Evolutionary conservation across 2,329 filamentous ascomycete species (phyloP), one percentile per base, ranked within the genome.

Genomic region (Moelleriella libera): DNA sequence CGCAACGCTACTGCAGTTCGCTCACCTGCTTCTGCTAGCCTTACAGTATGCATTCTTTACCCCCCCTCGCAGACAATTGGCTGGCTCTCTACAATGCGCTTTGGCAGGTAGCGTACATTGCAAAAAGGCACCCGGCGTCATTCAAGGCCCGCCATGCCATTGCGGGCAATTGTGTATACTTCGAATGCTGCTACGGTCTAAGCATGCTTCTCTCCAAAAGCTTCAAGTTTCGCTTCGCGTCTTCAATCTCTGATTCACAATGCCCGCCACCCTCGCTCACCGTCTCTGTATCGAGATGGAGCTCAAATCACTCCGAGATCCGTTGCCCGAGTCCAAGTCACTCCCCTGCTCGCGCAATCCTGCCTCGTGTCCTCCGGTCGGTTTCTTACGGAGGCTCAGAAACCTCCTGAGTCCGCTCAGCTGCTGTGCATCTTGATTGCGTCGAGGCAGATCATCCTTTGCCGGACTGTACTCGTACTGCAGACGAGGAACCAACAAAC

Each of bases 401-500:
- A 73, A 55, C 49, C 68, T 64, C 60, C 69, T 71, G 47, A 75
- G 63, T 0, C 65, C 64, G 30, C 57, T 62, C 8, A 63, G 58
- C 30, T 62, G 59, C 30, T 60, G 59, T 4, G 61, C 55, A 10
- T 60, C 58, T 32, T 57, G 54, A 29, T 49, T 50, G 9, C 50
- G 29, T 29, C 48, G 46, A 30, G 34, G 51, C 44, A 55, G 39
- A 28, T 64, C 60, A n/a, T 68, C 64, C 5, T 68, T 65, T 46
- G 67, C 66, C 2, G 60, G 59, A 12, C 66, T 61, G 50, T 76
- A 72, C 46, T 76, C 72, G 49, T 81, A 82, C 64, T 73, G 75
- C 46, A 98, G 68, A 47, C 80, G 79, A 9, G 94, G 92, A 5
- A 98, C 82, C 2, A 97, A 74, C 5, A 98, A 68, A 40, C 88